Evolutionary conservation across 116 monocot species (phyloP), one percentile per base, ranked within the genome.

Genomic region (Dioscorea cayenensis): DNA sequence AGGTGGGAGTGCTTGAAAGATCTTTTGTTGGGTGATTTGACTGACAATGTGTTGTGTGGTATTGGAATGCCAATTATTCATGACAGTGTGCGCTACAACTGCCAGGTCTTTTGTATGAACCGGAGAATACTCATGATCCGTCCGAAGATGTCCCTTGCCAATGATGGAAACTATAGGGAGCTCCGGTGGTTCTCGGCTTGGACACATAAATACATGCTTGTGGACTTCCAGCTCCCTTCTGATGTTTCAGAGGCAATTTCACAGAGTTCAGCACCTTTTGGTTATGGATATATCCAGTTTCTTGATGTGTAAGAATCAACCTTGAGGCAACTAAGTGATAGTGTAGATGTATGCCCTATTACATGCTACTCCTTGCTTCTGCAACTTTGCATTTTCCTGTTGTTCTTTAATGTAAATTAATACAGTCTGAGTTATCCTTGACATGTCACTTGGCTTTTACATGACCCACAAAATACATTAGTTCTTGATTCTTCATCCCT

Each of bases 121-220:
- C 71, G 86, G 23, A 90, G 64, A 76, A 93, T 99, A 86, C 28
- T 99, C 21, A 90, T 99, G 97, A 99, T 99, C 60, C 84, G 97
- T 16, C 97, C 97, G 55, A 99, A 99, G 83, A 89, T 93, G 86
- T 81, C 71, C 72, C 93, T 99, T 76, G 97, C 97, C 78, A 93
- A 99, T 84, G 97, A 99, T 85, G 97, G 90, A 76, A 97, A 99
- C 75, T 99, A 99, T 36, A 82, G 97, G 66, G 97, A 99, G 73
- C 79, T 93, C 36, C 82, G 97, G 14, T 99, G 93, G 97, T 99
- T 99, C 76, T 99, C 91, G 25, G 82, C 97, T 63, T 99, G 97
- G 97, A 85, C 75, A 60, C 77, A 74, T 64, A 89, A 93, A 89
- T 88, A 93, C 25, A 72, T 79, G 20, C 89, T 93, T 70, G 69